Conservation (phyloP, 257 asterid genomes). For the Cinchona pubescens region DNA sequence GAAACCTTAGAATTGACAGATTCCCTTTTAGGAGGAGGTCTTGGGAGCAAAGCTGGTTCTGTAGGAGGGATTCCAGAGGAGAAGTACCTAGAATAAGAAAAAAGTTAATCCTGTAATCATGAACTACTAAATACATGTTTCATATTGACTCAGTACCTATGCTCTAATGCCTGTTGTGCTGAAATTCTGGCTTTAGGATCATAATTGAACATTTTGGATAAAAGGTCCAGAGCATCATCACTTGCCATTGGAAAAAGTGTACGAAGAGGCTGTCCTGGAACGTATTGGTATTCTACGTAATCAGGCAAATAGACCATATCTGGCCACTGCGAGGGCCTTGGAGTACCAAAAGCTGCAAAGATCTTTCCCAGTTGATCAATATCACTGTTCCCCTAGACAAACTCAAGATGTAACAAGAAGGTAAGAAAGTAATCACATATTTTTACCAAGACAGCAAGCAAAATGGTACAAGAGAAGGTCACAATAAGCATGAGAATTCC, state of each 20-base stretch:
- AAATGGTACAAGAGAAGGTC: not conserved
- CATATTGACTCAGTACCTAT: slow-evolving; percentile 50
- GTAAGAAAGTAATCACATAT: not conserved
- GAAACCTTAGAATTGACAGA: slow-evolving; percentile 46
- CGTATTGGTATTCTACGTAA: slow-evolving; percentile 58
- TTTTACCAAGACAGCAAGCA: not conserved
- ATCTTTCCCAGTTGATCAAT: slow-evolving; percentile 98
- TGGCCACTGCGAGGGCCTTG: slow-evolving; percentile 84
- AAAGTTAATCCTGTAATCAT: slow-evolving; percentile 16
- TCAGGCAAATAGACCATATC: slow-evolving; percentile 93
- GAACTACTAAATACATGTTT: not conserved
- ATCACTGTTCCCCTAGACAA: slow-evolving; percentile 77
- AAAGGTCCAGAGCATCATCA: slow-evolving; percentile 82
- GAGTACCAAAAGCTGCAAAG: slow-evolving; percentile 93
- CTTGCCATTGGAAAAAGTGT: slow-evolving; percentile 92
- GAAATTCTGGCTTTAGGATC: slow-evolving; percentile 93
- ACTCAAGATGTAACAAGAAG: not conserved
- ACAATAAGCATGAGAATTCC: not conserved
- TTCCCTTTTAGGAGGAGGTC: slow-evolving; percentile 86
- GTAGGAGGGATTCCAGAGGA: slow-evolving; percentile 85
- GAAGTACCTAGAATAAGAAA: slow-evolving; percentile 64
- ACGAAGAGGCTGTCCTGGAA: slow-evolving; percentile 47
- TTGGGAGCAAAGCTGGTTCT: slow-evolving; percentile 83
- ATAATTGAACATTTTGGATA: slow-evolving; percentile 80
- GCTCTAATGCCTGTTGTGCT: slow-evolving; percentile 92